These are phyloP conservation scores for Saccharomycopsis capsularis DNA, from an alignment of 805 yeast species.

Conservation along the genomic window DNA sequence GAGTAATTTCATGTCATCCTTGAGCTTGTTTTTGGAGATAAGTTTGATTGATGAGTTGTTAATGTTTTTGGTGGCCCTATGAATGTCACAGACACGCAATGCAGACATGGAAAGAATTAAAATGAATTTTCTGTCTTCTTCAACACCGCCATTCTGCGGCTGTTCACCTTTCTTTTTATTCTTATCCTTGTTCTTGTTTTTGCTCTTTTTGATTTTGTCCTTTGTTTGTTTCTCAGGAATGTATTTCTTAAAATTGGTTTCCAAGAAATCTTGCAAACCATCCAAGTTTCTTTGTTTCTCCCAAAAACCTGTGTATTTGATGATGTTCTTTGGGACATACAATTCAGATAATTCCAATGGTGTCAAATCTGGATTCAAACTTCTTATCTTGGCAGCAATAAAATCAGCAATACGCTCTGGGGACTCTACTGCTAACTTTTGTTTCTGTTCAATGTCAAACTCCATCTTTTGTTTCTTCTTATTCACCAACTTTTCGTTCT, in stretches of 20 bases:
- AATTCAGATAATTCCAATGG: slow-evolving; percentile 67
- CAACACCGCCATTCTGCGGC: too few relatives aligned
- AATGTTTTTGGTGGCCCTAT: slow-evolving; percentile 49
- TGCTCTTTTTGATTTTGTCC: slow-evolving; percentile 6
- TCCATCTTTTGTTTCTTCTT: slow-evolving; percentile 66
- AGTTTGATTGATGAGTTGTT: slow-evolving; percentile 54
- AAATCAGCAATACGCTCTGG: slow-evolving; percentile 61
- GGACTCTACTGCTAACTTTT: slow-evolving; percentile 43
- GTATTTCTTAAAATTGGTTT: slow-evolving; percentile 40
- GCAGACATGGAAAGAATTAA: slow-evolving; percentile 65
- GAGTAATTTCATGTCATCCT: slow-evolving; percentile 43
- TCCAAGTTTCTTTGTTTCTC: slow-evolving; percentile 46
- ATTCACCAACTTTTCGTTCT: slow-evolving; percentile 42
- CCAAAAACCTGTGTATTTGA: slow-evolving; percentile 53
- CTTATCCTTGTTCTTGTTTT: slow-evolving; percentile 14
- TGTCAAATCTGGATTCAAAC: slow-evolving; percentile 57
- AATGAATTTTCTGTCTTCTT: slow-evolving; percentile 16
- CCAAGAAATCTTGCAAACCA: slow-evolving; percentile 49
- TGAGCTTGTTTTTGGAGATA: slow-evolving; percentile 66
- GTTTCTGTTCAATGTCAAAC: slow-evolving; percentile 53
- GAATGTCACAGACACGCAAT: slow-evolving; percentile 79
- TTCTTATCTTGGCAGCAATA: slow-evolving; percentile 54
- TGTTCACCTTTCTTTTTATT: slow-evolving; percentile 22
- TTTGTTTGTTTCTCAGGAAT: slow-evolving; percentile 19
- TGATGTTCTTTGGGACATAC: slow-evolving; percentile 46